Evolutionary conservation across 176 grass and related monocot genomes (phyloP), one percentile per base, ranked within the genome.

Genomic region (Pontederia crassipes): DNA sequence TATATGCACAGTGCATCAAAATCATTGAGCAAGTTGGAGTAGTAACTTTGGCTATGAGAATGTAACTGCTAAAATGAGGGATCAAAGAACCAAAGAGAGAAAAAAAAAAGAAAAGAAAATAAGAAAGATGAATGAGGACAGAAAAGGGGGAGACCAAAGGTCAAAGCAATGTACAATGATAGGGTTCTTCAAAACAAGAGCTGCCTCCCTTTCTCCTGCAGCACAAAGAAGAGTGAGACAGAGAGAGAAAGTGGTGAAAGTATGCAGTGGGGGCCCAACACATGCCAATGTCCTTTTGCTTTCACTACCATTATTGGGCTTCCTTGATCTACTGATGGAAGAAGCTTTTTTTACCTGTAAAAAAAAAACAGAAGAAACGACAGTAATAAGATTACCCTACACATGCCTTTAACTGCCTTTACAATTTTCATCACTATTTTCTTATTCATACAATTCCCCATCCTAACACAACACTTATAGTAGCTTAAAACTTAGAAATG

Each of bases 161-260:
- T 58, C 56, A 58, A 58, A 58, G 24, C 5, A 13, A 20, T 58
- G 56, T 58, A 58, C 56, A 58, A 58, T 58, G 26, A 58, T 58
- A 27, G 20, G 56, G 56, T 28, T 18, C 56, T 58, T 28, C 56
- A 18, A 12, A 27, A 28, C 10, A 15, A 18, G 9, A 1, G 18
- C 56, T 58, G 56, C 56, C 56, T 58, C 56, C 56, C 28, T 58
- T 58, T 58, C 56, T 58, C 56, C 56, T 58, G 56, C 56, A 58
- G 29, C 29, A 35, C 29, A 35, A 35, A 35, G 29, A 35, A 35
- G 29, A 35, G 29, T 35, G 29, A 35, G 29, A 35, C 29, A 35
- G 29, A 53, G 51, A 58, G 12, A 18, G 13, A 13, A 27, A 58
- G 56, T 28, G 56, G 9, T 28, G 56, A 0, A 28, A 35, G 29